Conservation (phyloP, 129 eudicot species). For the Helianthus annuus region DNA sequence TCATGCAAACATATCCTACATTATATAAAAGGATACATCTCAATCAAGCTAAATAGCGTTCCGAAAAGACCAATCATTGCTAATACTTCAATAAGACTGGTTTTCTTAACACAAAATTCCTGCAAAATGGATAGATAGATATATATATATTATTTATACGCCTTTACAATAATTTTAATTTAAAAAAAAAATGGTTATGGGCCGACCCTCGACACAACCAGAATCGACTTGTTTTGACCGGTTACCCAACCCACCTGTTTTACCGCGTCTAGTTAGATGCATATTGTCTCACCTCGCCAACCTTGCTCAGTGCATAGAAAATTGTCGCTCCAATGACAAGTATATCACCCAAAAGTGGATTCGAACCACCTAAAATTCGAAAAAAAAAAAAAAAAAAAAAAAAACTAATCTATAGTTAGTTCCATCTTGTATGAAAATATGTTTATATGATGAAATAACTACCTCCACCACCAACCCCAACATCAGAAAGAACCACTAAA, state of each 20-base stretch:
- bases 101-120: slow-evolving; percentile 82
- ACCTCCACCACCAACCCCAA: slow-evolving; percentile 71
- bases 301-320: slow-evolving; percentile 67
- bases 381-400: background rate
- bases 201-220: background rate
- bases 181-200: background rate
- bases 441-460: slow-evolving; percentile 2
- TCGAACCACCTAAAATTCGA: slow-evolving; percentile 68
- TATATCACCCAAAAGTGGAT: slow-evolving; percentile 77
- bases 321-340: slow-evolving; percentile 66
- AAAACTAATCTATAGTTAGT: background rate
- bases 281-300: slow-evolving; percentile 60
- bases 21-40: slow-evolving; percentile 75
- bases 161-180: background rate
- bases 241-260: slow-evolving; percentile 4
- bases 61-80: slow-evolving; percentile 94
- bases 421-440: background rate
- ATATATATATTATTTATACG: background rate
- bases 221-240: background rate
- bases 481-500: slow-evolving; percentile 67
- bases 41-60: slow-evolving; percentile 54
- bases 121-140: slow-evolving; percentile 19
- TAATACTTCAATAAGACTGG: slow-evolving; percentile 62
- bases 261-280: background rate
- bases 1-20: background rate